phyloP scores from a whole-genome alignment of 1,139 yeast species.

The Candida sojae region DNA sequence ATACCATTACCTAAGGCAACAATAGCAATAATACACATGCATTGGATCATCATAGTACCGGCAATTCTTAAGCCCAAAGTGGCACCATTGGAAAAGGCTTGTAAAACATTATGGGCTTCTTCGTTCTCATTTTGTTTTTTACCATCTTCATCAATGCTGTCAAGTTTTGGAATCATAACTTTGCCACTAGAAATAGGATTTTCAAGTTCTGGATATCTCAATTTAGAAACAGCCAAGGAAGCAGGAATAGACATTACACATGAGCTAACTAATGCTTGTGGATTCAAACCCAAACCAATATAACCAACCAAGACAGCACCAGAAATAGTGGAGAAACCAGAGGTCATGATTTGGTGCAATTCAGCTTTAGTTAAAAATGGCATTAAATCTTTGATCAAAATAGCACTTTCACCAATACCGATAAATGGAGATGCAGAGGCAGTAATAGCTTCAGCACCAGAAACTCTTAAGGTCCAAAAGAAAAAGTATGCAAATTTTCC shows the following conservation, averaged over 20 bases:
- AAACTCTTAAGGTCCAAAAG: conserved; percentile 61
- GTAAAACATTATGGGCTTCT: conserved; percentile 57
- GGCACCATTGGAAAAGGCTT: conserved; percentile 67
- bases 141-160: conserved; percentile 30
- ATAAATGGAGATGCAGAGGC: conserved; percentile 72
- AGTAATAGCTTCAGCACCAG: conserved; percentile 70
- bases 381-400: conserved; percentile 61
- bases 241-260: conserved; percentile 77
- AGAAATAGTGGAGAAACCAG: conserved; percentile 69
- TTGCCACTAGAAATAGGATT: conserved; percentile 54
- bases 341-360: conserved; percentile 64
- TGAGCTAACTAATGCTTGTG: conserved; percentile 65
- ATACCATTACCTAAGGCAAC: conserved; percentile 62
- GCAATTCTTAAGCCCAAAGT: conserved; percentile 62
- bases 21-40: conserved; percentile 63
- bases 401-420: conserved; percentile 70
- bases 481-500: conserved; percentile 61
- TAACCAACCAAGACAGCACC: conserved; percentile 69
- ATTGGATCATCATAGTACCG: conserved; percentile 60
- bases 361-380: conserved; percentile 65
- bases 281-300: conserved; percentile 63
- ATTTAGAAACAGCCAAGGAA: conserved; percentile 62
- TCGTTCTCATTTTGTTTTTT: conserved; percentile 22
- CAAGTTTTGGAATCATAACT: conserved; percentile 46
- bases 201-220: conserved; percentile 65